A percentile compares a stretch with the other conserved stretches of the same genome.
These are phyloP conservation scores for Cordyceps militaris DNA, from an alignment of 2,329 filamentous ascomycete genomes.

Conservation along the genomic window DNA sequence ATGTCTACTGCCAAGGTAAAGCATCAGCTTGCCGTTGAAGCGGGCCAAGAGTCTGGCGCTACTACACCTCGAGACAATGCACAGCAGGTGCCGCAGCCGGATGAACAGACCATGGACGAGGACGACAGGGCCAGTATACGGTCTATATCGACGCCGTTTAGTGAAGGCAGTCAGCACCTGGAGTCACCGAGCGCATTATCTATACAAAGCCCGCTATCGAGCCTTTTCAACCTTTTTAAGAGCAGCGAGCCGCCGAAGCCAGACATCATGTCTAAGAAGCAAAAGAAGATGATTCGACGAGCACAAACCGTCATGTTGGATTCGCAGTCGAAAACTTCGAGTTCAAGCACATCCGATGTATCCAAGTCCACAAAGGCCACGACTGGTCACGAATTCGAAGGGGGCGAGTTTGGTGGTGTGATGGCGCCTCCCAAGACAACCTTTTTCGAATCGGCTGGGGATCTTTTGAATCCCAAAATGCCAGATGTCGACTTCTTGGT, in stretches of 20 bases:
- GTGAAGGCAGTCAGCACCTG: conserved; percentile 16
- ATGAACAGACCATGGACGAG: conserved; percentile 56
- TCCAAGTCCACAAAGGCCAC: conserved; percentile 35
- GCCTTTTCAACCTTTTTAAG: conserved; percentile 69
- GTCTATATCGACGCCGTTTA: conserved; percentile 30
- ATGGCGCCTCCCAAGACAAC: conserved; percentile 80
- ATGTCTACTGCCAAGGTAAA: conserved; percentile 38
- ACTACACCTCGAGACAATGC: conserved; percentile 34
- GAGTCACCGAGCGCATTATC: conserved; percentile 22
- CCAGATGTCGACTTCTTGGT: conserved; percentile 75
- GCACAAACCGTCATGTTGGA: conserved; percentile 63
- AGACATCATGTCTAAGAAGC: conserved; percentile 48
- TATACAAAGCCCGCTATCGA: conserved; percentile 47
- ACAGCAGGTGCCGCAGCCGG: conserved; percentile 63
- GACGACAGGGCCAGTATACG: conserved; percentile 57
- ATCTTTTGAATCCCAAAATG: conserved; percentile 83
- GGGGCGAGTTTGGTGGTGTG: conserved; percentile 38
- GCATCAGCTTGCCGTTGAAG: conserved; percentile 32
- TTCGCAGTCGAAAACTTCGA: conserved; percentile 18
- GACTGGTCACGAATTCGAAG: conserved; percentile 41
- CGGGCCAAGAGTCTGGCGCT: conserved; percentile 26
- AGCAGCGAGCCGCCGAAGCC: conserved; percentile 44
- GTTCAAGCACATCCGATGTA: conserved; percentile 15
- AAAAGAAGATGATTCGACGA: conserved; percentile 65
- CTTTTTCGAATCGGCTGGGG: conserved; percentile 90